Conservation (phyloP, 176 grass and related monocot genomes). For the bread wheat (Triticum aestivum) region DNA sequence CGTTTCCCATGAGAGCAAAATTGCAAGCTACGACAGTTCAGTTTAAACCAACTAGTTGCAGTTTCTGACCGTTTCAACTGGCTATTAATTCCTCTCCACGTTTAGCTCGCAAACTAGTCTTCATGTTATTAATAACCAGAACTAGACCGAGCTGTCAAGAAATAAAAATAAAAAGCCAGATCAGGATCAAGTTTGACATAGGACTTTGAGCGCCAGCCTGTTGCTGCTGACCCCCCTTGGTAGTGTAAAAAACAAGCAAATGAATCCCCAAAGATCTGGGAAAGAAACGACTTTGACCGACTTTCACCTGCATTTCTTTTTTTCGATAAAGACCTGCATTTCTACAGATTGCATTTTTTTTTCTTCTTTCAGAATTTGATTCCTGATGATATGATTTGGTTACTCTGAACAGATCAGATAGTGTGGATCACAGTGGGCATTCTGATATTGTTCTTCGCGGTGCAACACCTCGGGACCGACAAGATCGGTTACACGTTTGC, state of each 20-base stretch:
- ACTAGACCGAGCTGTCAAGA: not conserved
- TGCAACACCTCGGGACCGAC: conserved; percentile 64
- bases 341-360: not conserved
- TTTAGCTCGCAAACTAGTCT: not conserved
- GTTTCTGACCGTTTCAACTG: conserved; percentile 4
- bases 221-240: not conserved
- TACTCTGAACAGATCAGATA: conserved; percentile 30
- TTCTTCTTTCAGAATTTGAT: not conserved
- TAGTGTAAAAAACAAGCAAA: not conserved
- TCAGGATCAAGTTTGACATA: not conserved
- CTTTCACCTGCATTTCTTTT: not conserved
- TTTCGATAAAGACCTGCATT: not conserved
- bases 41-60: not conserved
- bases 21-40: not conserved
- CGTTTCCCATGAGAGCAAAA: not conserved
- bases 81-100: not conserved
- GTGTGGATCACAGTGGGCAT: conserved; percentile 62
- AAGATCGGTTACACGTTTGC: conserved; percentile 77
- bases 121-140: not conserved
- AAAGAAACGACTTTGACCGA: not conserved
- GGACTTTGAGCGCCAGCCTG: not conserved
- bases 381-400: not conserved
- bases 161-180: not conserved
- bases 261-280: not conserved
- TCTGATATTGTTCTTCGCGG: conserved; percentile 42